Percentiles rank a stretch among this genome's conserved stretches.
These are phyloP conservation scores for Monilinia fructigena DNA, from an alignment of 2,329 filamentous ascomycete genomes.

Conservation along the genomic window DNA sequence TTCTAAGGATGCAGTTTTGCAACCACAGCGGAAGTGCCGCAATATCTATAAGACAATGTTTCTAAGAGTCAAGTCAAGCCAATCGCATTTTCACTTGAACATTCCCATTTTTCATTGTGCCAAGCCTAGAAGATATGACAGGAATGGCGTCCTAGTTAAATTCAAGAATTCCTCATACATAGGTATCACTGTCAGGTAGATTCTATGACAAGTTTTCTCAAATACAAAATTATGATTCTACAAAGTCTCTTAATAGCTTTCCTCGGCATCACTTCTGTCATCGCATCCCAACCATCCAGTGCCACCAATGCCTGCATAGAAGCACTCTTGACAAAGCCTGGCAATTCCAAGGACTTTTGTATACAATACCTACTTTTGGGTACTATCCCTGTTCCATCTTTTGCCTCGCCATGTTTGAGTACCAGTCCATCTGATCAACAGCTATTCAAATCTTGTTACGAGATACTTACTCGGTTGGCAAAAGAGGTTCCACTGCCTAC, in stretches of 20 bases:
- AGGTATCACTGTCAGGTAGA: not conserved
- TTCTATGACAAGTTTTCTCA: not conserved
- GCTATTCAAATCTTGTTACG: slow-evolving; percentile 2
- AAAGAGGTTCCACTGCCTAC: not conserved
- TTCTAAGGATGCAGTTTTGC: not conserved
- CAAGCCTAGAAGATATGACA: slow-evolving; percentile 2
- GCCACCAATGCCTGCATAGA: slow-evolving; percentile 9
- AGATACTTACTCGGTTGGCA: not conserved
- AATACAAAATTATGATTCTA: slow-evolving; percentile 4
- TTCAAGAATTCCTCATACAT: not conserved
- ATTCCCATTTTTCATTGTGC: slow-evolving; percentile 2
- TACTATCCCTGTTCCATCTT: not conserved
- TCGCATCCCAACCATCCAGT: not conserved
- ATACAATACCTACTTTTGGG: not conserved
- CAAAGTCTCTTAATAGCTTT: slow-evolving; percentile 3
- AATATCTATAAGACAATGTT: slow-evolving; percentile 6
- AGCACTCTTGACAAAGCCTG: slow-evolving; percentile 9
- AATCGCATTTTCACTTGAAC: not conserved
- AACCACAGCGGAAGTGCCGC: slow-evolving; percentile 7
- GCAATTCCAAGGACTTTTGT: not conserved
- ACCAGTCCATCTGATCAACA: not conserved
- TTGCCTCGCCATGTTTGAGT: slow-evolving; percentile 3
- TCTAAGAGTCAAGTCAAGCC: not conserved
- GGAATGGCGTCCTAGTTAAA: slow-evolving; percentile 5
- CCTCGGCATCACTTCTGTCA: not conserved